phyloP scores from a whole-genome alignment of 306 rosid species.

The Parietaria judaica region DNA sequence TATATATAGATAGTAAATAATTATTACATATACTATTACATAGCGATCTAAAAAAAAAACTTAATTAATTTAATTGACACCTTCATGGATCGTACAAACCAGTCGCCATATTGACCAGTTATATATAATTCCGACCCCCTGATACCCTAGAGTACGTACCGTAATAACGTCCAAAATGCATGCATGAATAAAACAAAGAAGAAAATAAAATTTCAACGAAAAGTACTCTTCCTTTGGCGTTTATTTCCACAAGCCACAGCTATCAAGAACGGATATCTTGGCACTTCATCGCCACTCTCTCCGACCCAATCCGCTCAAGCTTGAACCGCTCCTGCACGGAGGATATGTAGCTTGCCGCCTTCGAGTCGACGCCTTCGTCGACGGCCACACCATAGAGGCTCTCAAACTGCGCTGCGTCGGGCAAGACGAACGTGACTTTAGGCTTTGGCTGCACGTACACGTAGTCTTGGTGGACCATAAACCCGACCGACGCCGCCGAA shows the following conservation, averaged over 20 bases:
- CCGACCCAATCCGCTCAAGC: constrained; percentile 38
- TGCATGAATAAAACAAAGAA: neutral
- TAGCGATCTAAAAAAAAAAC: too few relatives aligned
- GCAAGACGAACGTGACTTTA: constrained; percentile 32
- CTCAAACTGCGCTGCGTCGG: constrained; percentile 25
- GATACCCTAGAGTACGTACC: too few relatives aligned
- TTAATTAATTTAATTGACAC: too few relatives aligned
- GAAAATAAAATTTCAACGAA: neutral
- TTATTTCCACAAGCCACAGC: neutral
- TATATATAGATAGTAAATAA: too few relatives aligned
- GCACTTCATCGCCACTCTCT: constrained; percentile 3
- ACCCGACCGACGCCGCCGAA: constrained; percentile 38
- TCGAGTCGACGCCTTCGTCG: constrained; percentile 58
- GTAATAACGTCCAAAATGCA: neutral
- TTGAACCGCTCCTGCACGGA: constrained; percentile 55
- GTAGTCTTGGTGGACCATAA: constrained; percentile 26
- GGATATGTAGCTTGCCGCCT: constrained; percentile 56
- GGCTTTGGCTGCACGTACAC: constrained; percentile 24
- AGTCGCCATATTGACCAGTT: too few relatives aligned
- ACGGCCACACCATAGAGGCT: constrained; percentile 25
- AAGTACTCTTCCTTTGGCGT: neutral
- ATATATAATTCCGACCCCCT: too few relatives aligned
- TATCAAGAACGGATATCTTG: neutral
- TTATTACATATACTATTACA: too few relatives aligned
- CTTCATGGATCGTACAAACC: too few relatives aligned